Base-by-base conservation (phyloP, 257 asterid species). In the Coffea canephora region DNA sequence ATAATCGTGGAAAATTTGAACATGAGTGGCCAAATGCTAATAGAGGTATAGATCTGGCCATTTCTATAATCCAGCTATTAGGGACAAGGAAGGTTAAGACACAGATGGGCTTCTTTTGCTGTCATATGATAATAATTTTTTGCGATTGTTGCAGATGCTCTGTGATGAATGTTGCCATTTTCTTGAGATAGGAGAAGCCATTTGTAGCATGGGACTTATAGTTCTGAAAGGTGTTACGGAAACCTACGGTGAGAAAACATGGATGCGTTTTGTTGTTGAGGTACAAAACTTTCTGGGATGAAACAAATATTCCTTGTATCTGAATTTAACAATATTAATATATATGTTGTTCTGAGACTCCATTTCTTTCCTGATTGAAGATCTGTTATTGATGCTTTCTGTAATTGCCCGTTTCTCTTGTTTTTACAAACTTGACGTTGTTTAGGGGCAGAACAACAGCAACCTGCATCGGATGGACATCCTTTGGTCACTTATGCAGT, bases 401-500 rank as follows among this genome's bases (percentile, higher is more conserved):
- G 25, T 21, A 36, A 74, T 41, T 12, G 23, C 67, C 59, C n/a
- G 19, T n/a, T 62, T 78, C 54, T 49, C 45, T 55, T 75, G 6
- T 15, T 80, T 41, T 73, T 52, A 27, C 39, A 2, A 12, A 27
- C 8, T 69, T 73, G 0, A 19, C 36, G 74, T 48, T 71, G 69
- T 74, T n/a, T n/a, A 88, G 93, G 90, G 86, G 79, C 91, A 92
- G 87, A 89, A 88, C 83, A 91, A 88, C 74, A 82, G 91, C 86
- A 90, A 89, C 89, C 77, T 94, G 92, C 99, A 93, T 78, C 90
- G 99, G 73, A 91, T 96, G 99, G 99, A 96, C 85, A 86, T 96
- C 43, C 73, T 96, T 68, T 96, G 98, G 99, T 91, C 97, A 39
- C 85, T 95, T 64, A 89, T 96, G 97, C 98, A 96, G 89, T 87